Percentiles rank a stretch among this genome's conserved stretches.
These are phyloP conservation scores for Lojkania enalia DNA, from an alignment of 2,329 filamentous ascomycete genomes.

Conservation along the genomic window DNA sequence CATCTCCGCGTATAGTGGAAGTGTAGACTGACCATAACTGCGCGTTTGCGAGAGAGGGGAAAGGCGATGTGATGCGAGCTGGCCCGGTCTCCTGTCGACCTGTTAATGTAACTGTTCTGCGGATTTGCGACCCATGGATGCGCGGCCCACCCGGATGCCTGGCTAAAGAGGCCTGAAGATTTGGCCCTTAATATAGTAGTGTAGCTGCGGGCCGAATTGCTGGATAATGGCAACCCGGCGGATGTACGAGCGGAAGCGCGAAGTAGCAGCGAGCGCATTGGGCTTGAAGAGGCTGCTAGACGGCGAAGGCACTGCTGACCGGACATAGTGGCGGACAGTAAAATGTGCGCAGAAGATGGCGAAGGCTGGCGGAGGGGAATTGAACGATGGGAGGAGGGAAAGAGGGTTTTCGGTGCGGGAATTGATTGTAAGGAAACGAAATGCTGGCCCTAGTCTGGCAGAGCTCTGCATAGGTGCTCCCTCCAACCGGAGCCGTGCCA, in stretches of 20 bases:
- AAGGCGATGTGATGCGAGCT: slow-evolving; percentile 30
- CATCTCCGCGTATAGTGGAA: background rate
- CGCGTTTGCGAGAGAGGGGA: slow-evolving; percentile 37
- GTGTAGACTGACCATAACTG: slow-evolving; percentile 35
- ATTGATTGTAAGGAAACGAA: slow-evolving; percentile 27
- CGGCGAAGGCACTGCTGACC: slow-evolving; percentile 46
- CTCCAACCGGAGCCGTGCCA: slow-evolving; percentile 25
- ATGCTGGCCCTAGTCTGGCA: slow-evolving; percentile 17
- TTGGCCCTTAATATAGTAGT: slow-evolving; percentile 38
- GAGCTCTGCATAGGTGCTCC: slow-evolving; percentile 7
- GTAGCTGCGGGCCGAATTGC: slow-evolving; percentile 35
- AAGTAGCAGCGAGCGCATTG: slow-evolving; percentile 36
- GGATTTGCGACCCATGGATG: too few relatives aligned
- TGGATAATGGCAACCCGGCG: slow-evolving; percentile 22
- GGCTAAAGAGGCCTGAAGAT: slow-evolving; percentile 37
- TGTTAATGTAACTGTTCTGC: too few relatives aligned
- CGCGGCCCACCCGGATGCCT: slow-evolving; percentile 33
- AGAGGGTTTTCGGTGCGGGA: slow-evolving; percentile 26
- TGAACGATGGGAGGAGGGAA: slow-evolving; percentile 7
- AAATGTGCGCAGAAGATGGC: background rate
- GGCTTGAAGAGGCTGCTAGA: slow-evolving; percentile 27
- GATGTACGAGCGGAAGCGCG: slow-evolving; percentile 32
- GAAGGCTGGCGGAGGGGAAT: slow-evolving; percentile 14
- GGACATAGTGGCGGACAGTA: slow-evolving; percentile 32
- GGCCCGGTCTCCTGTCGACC: slow-evolving; percentile 32